Percentiles rank a stretch among this genome's conserved stretches.
Evolutionary conservation across 805 yeast genomes (phyloP).

Genomic region (Metschnikowia peoriensis): DNA sequence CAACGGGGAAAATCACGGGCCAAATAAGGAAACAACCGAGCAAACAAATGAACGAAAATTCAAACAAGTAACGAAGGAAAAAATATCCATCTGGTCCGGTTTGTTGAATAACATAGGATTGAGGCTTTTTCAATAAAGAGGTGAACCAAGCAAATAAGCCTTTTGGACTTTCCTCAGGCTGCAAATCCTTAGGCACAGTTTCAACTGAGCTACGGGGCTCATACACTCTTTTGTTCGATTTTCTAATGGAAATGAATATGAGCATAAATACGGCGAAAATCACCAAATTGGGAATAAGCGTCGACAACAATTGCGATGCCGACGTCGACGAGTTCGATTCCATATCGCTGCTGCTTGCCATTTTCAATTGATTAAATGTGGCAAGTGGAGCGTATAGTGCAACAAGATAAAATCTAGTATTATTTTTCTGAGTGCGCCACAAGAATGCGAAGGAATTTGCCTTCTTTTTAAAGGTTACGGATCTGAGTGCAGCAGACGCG

Average conservation of each 20-base stretch:
- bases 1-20: conserved; percentile 72
- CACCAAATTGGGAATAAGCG: conserved; percentile 45
- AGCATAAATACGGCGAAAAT: conserved; percentile 40
- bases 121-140: conserved; percentile 52
- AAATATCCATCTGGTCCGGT: conserved; percentile 77
- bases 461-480: conserved; percentile 1
- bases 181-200: conserved; percentile 44
- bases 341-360: conserved; percentile 3
- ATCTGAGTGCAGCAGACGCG: conserved; percentile 2
- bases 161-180: conserved; percentile 42
- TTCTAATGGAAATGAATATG: conserved; percentile 41
- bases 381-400: neutral
- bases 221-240: conserved; percentile 47
- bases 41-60: conserved; percentile 51
- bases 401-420: neutral
- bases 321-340: conserved; percentile 25
- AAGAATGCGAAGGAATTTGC: neutral
- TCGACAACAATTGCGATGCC: conserved; percentile 50
- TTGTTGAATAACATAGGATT: conserved; percentile 62
- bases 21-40: conserved; percentile 55
- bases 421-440: neutral
- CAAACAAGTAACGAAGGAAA: conserved; percentile 61
- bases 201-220: conserved; percentile 50
- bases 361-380: neutral
- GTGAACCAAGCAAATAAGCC: conserved; percentile 57